Evolutionary conservation across 176 grass and related monocot genomes (phyloP).

Genomic region (Alopecurus myosuroides): DNA sequence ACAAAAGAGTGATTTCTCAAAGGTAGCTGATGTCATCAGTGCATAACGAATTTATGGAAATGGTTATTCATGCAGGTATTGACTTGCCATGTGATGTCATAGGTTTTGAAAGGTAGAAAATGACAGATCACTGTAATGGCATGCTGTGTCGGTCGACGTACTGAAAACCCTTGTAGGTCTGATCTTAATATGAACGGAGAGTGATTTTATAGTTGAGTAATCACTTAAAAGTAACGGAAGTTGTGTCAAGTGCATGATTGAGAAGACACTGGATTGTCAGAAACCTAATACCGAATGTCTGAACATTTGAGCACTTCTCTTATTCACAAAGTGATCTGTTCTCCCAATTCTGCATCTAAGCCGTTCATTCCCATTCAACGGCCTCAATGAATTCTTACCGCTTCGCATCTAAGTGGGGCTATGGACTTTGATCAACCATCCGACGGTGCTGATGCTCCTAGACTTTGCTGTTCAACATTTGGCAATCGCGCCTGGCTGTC

Average conservation of each 20-base stretch:
- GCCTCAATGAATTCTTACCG: too few species aligned
- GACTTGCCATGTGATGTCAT: neutral
- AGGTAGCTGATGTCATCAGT: neutral
- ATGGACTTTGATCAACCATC: too few species aligned
- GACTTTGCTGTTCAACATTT: too few species aligned
- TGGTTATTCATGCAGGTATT: neutral
- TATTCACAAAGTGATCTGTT: too few species aligned
- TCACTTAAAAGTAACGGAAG: neutral
- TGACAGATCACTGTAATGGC: neutral
- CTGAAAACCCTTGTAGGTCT: neutral
- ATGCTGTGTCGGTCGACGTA: neutral
- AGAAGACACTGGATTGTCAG: too few species aligned
- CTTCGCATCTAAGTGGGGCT: too few species aligned
- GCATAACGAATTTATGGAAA: neutral
- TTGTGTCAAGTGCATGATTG: neutral
- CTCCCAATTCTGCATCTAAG: too few species aligned
- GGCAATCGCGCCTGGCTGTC: too few species aligned
- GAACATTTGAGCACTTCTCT: too few species aligned
- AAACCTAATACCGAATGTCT: too few species aligned
- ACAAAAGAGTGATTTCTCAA: neutral
- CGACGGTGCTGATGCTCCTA: too few species aligned
- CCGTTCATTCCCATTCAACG: too few species aligned
- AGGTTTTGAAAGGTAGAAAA: conserved; percentile 7
- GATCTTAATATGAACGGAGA: neutral
- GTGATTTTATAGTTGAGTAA: neutral